phyloP scores from a whole-genome alignment of 176 grass and related monocot species.

The Bolboschoenus planiculmis region DNA sequence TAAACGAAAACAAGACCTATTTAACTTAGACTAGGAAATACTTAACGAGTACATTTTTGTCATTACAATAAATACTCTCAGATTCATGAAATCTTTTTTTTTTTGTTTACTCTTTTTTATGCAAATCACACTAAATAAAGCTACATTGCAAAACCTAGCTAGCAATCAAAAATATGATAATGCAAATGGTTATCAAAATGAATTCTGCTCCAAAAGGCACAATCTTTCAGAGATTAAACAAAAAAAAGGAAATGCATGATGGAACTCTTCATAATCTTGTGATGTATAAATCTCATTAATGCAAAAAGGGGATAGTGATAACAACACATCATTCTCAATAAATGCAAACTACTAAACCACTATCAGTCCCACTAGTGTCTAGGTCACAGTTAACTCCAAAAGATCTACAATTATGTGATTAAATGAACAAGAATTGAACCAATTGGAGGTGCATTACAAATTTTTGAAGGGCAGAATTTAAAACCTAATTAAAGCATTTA shows the following conservation, averaged over 20 bases:
- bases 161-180: background rate
- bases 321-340: slow-evolving; percentile 12
- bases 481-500: slow-evolving; percentile 7
- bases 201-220: background rate
- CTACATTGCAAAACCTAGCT: background rate
- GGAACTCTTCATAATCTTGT: slow-evolving; percentile 9
- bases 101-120: background rate
- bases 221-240: background rate
- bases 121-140: background rate
- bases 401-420: slow-evolving; percentile 1
- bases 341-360: background rate
- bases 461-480: background rate
- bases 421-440: background rate
- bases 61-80: background rate
- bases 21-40: background rate
- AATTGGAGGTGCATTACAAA: slow-evolving; percentile 10
- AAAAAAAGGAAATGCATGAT: background rate
- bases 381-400: slow-evolving; percentile 18
- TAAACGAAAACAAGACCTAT: background rate
- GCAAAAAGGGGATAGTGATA: background rate
- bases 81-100: background rate
- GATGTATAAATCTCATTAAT: background rate
- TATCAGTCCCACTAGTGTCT: slow-evolving; percentile 6
- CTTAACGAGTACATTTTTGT: background rate
- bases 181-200: background rate